Conservation (phyloP, 2,329 filamentous ascomycete genomes). For the Verticillium alfalfae region DNA sequence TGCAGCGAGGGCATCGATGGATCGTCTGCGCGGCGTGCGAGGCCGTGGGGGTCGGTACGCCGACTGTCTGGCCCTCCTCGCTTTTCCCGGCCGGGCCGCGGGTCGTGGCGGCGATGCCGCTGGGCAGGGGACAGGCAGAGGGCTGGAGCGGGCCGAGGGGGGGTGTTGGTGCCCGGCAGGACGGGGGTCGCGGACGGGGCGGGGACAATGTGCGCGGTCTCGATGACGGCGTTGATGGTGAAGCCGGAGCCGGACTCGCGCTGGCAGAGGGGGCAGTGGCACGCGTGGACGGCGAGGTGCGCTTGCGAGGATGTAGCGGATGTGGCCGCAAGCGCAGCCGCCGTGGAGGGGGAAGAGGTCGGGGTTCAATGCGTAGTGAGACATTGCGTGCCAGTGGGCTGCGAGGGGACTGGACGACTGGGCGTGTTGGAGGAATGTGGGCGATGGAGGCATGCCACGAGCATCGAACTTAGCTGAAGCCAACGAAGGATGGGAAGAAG, state of each 20-base stretch:
- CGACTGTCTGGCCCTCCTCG: constrained; percentile 1
- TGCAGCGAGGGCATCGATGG: constrained; percentile 35
- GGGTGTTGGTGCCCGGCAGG: constrained; percentile 10
- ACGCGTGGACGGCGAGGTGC: constrained; percentile 38
- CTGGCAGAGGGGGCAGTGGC: constrained; percentile 41
- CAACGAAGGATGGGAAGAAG: background rate
- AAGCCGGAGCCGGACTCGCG: constrained; percentile 33
- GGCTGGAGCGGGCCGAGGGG: constrained; percentile 5
- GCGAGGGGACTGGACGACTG: background rate
- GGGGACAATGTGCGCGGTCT: constrained; percentile 26
- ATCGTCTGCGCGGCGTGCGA: constrained; percentile 34
- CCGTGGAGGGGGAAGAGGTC: constrained; percentile 20
- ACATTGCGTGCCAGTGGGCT: background rate
- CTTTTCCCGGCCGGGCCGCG: background rate
- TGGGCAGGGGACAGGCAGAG: background rate
- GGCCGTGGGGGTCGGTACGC: constrained; percentile 27
- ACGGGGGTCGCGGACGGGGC: constrained; percentile 18
- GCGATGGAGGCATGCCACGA: background rate
- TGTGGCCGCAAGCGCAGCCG: constrained; percentile 64
- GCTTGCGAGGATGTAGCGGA: constrained; percentile 62
- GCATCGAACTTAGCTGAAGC: no score
- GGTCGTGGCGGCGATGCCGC: background rate
- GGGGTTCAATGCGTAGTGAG: constrained; percentile 4
- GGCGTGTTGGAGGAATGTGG: background rate
- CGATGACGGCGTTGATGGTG: constrained; percentile 35